Percentiles rank a stretch among this genome's conserved stretches.
Evolutionary conservation across 164 flowering plant genomes (phyloP).

Genomic region (Euptelea pleiosperma): DNA sequence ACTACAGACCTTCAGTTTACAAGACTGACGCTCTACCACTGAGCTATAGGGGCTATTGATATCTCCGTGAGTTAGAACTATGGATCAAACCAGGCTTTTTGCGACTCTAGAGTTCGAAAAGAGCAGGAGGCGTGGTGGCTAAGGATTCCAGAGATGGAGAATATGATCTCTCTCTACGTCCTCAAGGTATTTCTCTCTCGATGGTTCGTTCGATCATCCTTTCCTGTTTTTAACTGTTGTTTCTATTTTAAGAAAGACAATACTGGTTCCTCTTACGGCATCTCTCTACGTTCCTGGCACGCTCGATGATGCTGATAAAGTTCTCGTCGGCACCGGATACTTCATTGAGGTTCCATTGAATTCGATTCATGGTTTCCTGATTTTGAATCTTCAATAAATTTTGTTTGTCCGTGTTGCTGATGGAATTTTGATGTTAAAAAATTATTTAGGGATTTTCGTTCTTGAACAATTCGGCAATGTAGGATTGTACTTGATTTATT

Average conservation of each 20-base stretch:
- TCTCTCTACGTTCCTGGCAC: conserved; percentile 89
- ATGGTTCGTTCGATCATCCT: neutral
- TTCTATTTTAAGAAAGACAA: conserved; percentile 49
- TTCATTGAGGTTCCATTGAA: conserved; percentile 59
- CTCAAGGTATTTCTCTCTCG: conserved; percentile 56
- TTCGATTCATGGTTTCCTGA: no score
- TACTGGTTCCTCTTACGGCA: conserved; percentile 91
- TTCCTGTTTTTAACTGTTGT: neutral
- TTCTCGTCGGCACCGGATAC: conserved; percentile 94
- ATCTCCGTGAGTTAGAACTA: no score
- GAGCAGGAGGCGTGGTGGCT: conserved; percentile 17
- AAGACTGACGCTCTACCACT: conserved; percentile 86
- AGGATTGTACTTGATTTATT: no score
- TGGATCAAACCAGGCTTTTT: no score
- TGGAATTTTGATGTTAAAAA: no score
- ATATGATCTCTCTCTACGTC: conserved; percentile 87
- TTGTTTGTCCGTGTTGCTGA: no score
- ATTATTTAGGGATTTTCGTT: no score
- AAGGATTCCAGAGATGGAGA: conserved; percentile 55
- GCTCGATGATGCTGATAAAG: conserved; percentile 78
- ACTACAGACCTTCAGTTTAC: conserved; percentile 89
- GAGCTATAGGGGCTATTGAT: conserved; percentile 78
- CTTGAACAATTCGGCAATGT: no score
- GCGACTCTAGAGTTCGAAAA: no score
- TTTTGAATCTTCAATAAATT: no score